Conservation (phyloP, 768 basidiomycete species). For the Lactifluus echinatus region DNA sequence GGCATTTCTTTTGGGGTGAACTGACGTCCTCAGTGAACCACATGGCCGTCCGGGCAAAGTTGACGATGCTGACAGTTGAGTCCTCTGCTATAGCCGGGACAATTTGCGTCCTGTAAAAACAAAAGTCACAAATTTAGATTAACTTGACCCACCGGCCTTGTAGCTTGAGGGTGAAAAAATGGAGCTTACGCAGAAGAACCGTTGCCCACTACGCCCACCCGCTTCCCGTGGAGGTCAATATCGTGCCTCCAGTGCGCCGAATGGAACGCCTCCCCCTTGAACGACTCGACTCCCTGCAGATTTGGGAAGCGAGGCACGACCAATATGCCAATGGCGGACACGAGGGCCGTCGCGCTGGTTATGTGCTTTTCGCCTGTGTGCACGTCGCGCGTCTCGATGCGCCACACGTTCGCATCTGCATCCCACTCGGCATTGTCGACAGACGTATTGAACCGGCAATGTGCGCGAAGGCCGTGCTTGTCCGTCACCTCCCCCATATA, state of each 20-base stretch:
- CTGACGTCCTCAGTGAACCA: constrained; percentile 45
- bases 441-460: constrained; percentile 23
- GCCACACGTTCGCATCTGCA: constrained; percentile 20
- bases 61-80: constrained; percentile 39
- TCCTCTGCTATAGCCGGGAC: constrained; percentile 43
- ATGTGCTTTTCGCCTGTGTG: constrained; percentile 6
- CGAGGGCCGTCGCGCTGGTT: constrained; percentile 23
- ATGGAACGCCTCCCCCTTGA: constrained; percentile 47
- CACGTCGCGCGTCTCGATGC: constrained; percentile 21
- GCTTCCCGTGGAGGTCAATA: constrained; percentile 41
- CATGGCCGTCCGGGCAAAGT: constrained; percentile 48
- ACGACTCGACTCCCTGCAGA: constrained; percentile 27
- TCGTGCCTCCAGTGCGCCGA: constrained; percentile 48
- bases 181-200: constrained; percentile 44
- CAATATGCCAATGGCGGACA: constrained; percentile 26
- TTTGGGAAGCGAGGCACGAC: constrained; percentile 23
- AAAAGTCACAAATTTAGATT: neutral
- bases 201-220: constrained; percentile 54
- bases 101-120: constrained; percentile 32
- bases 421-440: constrained; percentile 27
- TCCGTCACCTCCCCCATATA: constrained; percentile 23
- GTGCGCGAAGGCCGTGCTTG: constrained; percentile 19
- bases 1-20: neutral
- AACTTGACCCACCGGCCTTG: too few species aligned
- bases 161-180: neutral